These are phyloP conservation scores for Aspergillus texensis DNA, from an alignment of 2,329 filamentous ascomycete species.

Conservation along the genomic window DNA sequence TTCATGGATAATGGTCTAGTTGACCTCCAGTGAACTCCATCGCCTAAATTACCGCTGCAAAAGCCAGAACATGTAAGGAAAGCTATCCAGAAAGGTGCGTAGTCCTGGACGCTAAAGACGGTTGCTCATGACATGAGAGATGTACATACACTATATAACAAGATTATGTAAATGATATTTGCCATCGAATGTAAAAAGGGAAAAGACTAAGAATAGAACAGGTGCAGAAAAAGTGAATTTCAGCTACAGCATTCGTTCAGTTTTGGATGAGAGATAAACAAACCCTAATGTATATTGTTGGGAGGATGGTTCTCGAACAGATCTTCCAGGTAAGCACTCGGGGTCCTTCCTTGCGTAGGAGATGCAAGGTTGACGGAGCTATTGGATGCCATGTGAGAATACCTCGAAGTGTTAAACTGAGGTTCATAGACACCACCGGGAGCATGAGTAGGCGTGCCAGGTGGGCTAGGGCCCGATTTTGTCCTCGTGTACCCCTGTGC, in stretches of 20 bases:
- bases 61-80: not conserved
- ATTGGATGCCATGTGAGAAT: constrained; percentile 41
- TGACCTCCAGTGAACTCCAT: not conserved
- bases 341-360: constrained; percentile 71
- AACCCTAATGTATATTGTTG: constrained; percentile 13
- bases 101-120: not conserved
- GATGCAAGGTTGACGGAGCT: constrained; percentile 69
- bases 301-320: constrained; percentile 72
- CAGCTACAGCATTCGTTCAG: not conserved
- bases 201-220: not conserved
- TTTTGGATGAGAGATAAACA: not conserved
- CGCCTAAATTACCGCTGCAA: not conserved
- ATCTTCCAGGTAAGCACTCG: constrained; percentile 88
- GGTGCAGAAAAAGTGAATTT: not conserved
- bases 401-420: constrained; percentile 26
- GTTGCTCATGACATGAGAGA: not conserved
- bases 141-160: constrained; percentile 3
- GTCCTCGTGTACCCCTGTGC: constrained; percentile 56
- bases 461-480: constrained; percentile 59
- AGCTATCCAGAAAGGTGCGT: not conserved
- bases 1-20: not conserved
- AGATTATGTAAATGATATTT: not conserved
- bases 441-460: constrained; percentile 64
- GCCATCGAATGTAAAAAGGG: not conserved
- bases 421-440: constrained; percentile 46